Evolutionary conservation across 1,284 basidiomycete genomes (phyloP), one percentile per base, ranked within the genome.

Genomic region (Vanrija humicola): DNA sequence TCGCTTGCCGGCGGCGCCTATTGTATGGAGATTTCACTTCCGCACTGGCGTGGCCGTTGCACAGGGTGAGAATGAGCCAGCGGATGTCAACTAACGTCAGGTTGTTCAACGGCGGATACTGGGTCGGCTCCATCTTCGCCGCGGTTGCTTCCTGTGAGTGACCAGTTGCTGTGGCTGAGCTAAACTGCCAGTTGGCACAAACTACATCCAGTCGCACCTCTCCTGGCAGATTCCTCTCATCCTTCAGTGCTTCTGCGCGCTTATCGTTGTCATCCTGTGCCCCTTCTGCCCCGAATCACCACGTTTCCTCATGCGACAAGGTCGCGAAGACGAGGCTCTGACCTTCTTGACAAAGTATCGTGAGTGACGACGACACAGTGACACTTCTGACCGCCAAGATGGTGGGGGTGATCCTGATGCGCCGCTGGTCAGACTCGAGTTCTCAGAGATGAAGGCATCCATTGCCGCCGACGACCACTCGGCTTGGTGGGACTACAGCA

Each of bases 31-130:
- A 82, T 85, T 73, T 80, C 82, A 10, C 83, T 83, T 39, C 83
- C 83, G 16, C 82, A 84, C 70, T 85, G 83, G 84, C 78, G 84
- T 62, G 83, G 83, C 50, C 78, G 82, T 25, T 73, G 83, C 63
- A 82, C 82, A 21, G 82, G 81, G 54, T 73, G 65, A 62, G 71
- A 76, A 55, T 69, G 72, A 70, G 65, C 66, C 38, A 61, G 62
- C 12, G 64, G 65, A 43, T 38, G 28, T 43, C 21, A 23, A 15
- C 26, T 28, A 16, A 43, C 34, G 15, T 10, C 29, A 44, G 18
- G 9, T 23, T 15, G 16, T 18, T 15, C 26, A 10, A 18, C 19
- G 8, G 38, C 38, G 46, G 38, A 52, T 38, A 10, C 23, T 19
- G 53, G 38, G 53, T 47, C 18, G 63, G 67, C 26, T 55, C 59